Evolutionary conservation across 768 basidiomycete genomes (phyloP).

Genomic region (Lactarius psammicola): DNA sequence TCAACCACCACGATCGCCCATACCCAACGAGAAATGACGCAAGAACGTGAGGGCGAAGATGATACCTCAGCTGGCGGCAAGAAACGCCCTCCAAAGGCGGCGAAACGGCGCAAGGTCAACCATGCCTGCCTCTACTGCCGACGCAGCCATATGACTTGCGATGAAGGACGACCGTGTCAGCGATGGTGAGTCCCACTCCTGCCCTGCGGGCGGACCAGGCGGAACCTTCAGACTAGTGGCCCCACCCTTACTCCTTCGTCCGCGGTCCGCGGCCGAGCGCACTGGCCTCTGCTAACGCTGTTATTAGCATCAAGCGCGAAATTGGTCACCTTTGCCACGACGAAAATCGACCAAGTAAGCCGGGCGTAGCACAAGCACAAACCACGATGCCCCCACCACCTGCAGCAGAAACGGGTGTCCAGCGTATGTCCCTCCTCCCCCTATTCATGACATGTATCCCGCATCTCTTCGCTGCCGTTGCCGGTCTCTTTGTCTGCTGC

Average conservation of each 20-base stretch:
- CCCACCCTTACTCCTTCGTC: conserved; percentile 20
- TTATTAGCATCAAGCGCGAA: conserved; percentile 84
- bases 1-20: conserved; percentile 4
- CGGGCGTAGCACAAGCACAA: conserved; percentile 42
- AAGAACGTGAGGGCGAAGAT: conserved; percentile 30
- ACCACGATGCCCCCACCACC: conserved; percentile 30
- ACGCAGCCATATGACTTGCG: conserved; percentile 90
- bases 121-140: conserved; percentile 94
- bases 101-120: conserved; percentile 82
- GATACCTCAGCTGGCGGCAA: conserved; percentile 37
- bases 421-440: conserved; percentile 11
- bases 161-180: conserved; percentile 86
- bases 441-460: neutral
- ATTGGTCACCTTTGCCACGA: conserved; percentile 95
- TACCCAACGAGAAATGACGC: conserved; percentile 3
- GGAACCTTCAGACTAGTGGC: neutral
- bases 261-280: neutral
- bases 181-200: conserved; percentile 70
- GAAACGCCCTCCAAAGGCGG: conserved; percentile 42
- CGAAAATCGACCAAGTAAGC: conserved; percentile 54
- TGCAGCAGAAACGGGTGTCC: neutral
- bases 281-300: conserved; percentile 8
- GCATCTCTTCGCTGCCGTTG: neutral
- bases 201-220: neutral
- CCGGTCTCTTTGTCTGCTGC: neutral